Evolutionary conservation across 2,329 filamentous ascomycete genomes (phyloP), one percentile per base, ranked within the genome.

Genomic region (Calycina marina): DNA sequence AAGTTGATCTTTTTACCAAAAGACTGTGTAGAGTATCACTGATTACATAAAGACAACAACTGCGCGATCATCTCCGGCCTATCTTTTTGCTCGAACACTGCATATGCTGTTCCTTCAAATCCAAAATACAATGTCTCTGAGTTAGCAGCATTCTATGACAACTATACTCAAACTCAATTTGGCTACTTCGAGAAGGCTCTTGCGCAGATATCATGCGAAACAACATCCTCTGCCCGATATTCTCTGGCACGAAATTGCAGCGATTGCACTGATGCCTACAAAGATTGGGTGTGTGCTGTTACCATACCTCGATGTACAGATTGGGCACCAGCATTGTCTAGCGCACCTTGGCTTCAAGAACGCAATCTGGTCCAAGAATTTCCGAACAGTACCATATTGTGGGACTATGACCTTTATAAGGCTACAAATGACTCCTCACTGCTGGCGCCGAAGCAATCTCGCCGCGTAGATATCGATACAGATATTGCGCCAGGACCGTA

Each of bases 221-320:
- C 83, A 3, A 69, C 69, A 0, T 58, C 69, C 2, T 75, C 77
- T 18, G 72, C 80, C 10, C 69, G 71, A 41, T 98, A 93, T 58
- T 93, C 85, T 1, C 72, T 96, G 10, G 79, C 73, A 2, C 71
- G 75, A 25, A 70, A 57, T 44, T 98, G 90, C 61, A 56, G 61
- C 26, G 69, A 92, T 54, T 98, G 90, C 56, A 70, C 63, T 11
- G 49, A 53, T 1, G 83, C 84, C 6, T 98, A 98, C 66, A 94
- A 92, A 55, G 65, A 75, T 49, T 98, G 90, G 90, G 74, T 98
- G 13, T 98, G 90, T 60, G 80, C 83, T 14, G 85, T 96, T 16
- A 79, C 75, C 11, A 90, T 98, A 40, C 90, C 90, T 1, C 80
- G 86, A 17, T 98, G 90, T 60, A 77, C 83, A 49, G 88, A 94